These are phyloP conservation scores for Dunaliella salina DNA, from an alignment of 163 green algal genomes.

Conservation along the genomic window DNA sequence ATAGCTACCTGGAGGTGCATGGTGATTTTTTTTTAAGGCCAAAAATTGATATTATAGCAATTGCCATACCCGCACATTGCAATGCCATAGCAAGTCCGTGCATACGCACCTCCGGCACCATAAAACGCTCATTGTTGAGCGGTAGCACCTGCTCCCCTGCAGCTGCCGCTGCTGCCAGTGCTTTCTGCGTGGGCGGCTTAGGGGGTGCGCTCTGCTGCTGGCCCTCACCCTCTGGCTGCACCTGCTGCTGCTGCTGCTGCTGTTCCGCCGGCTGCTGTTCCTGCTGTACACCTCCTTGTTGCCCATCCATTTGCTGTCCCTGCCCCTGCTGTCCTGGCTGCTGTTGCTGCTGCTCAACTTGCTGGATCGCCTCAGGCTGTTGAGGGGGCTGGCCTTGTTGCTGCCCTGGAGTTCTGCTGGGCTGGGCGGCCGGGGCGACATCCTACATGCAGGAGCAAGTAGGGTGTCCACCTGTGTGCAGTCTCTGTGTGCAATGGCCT, in stretches of 20 bases:
- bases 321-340: background rate
- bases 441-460: too few species aligned
- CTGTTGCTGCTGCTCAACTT: background rate
- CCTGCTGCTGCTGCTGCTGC: constrained; percentile 3
- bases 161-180: constrained; percentile 12
- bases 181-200: background rate
- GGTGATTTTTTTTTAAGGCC: too few species aligned
- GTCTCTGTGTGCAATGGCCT: too few species aligned
- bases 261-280: background rate
- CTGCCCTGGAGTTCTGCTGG: background rate
- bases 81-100: too few species aligned
- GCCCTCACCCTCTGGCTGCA: background rate
- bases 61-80: too few species aligned
- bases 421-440: background rate
- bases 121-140: constrained; percentile 96
- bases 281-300: background rate
- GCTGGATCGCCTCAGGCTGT: too few species aligned
- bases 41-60: too few species aligned
- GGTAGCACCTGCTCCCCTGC: constrained; percentile 53
- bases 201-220: too few species aligned
- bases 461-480: too few species aligned
- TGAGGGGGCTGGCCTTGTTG: background rate
- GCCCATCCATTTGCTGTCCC: background rate
- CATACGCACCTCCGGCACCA: constrained; percentile 77
- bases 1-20: too few species aligned